phyloP scores from a whole-genome alignment of 2,329 filamentous ascomycete genomes.

The Penicillium sclerotiorum region DNA sequence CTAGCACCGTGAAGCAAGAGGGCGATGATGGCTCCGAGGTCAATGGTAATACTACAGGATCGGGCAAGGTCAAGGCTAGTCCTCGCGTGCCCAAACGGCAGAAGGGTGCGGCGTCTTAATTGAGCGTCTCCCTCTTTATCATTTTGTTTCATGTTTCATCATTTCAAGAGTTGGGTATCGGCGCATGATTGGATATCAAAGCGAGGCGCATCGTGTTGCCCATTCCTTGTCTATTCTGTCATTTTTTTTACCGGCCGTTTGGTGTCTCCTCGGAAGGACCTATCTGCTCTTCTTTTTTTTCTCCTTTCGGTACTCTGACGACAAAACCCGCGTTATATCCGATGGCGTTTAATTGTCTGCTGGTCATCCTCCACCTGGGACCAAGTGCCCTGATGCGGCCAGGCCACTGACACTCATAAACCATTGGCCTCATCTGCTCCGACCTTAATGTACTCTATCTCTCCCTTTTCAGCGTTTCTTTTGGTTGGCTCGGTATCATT shows the following conservation, averaged over 20 bases:
- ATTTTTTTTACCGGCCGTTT: constrained; percentile 18
- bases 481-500: constrained; percentile 21
- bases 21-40: constrained; percentile 56
- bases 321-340: constrained; percentile 17
- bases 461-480: constrained; percentile 28
- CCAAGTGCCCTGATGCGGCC: too few species aligned
- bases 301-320: constrained; percentile 22
- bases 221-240: constrained; percentile 19
- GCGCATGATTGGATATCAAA: constrained; percentile 36
- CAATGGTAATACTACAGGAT: constrained; percentile 47
- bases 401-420: constrained; percentile 12
- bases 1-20: constrained; percentile 63
- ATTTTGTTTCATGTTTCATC: constrained; percentile 8
- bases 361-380: not conserved
- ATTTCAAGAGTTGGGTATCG: constrained; percentile 28
- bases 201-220: constrained; percentile 21
- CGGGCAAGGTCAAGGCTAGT: constrained; percentile 51
- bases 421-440: constrained; percentile 23
- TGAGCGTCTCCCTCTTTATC: not conserved
- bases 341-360: constrained; percentile 19
- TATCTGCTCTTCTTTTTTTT: constrained; percentile 5
- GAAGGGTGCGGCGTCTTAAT: constrained; percentile 43
- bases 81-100: constrained; percentile 52
- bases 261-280: constrained; percentile 7
- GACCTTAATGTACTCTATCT: constrained; percentile 35